Percentiles rank a stretch among this genome's conserved stretches.
These are phyloP conservation scores for Sicyos edulis DNA, from an alignment of 306 rosid genomes.

Conservation along the genomic window DNA sequence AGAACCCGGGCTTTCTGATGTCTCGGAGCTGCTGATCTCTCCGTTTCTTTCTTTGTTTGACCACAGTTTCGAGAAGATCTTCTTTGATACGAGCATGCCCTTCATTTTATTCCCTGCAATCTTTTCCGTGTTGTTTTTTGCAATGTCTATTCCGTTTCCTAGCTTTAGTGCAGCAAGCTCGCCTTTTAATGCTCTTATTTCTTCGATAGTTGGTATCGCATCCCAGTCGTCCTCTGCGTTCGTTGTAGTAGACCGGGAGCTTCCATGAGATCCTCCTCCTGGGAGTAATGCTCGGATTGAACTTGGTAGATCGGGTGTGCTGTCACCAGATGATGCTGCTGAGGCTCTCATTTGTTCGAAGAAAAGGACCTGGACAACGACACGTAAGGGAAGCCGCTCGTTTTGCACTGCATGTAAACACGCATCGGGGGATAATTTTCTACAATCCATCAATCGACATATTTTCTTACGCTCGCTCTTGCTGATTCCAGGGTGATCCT, in stretches of 20 bases:
- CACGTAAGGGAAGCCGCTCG: conserved; percentile 82
- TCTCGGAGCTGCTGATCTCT: conserved; percentile 79
- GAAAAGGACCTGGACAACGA: conserved; percentile 84
- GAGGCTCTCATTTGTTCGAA: conserved; percentile 79
- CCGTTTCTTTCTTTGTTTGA: conserved; percentile 64
- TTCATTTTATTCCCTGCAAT: conserved; percentile 53
- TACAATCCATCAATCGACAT: conserved; percentile 86
- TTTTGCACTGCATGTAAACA: conserved; percentile 94
- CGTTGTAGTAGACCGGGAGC: conserved; percentile 80
- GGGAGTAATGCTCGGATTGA: conserved; percentile 59
- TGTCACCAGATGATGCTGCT: conserved; percentile 45
- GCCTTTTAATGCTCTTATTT: conserved; percentile 60
- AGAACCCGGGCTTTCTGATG: conserved; percentile 87
- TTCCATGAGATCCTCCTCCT: conserved; percentile 61
- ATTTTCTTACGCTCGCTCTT: conserved; percentile 81
- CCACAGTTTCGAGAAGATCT: conserved; percentile 83
- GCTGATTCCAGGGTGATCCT: conserved; percentile 86
- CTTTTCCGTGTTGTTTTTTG: conserved; percentile 42
- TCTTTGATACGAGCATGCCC: conserved; percentile 56
- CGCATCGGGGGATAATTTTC: conserved; percentile 75
- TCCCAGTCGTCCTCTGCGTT: conserved; percentile 92
- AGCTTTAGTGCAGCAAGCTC: conserved; percentile 43
- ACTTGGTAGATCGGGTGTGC: conserved; percentile 57
- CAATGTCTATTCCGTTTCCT: conserved; percentile 25
- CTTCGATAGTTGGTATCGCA: conserved; percentile 55